Evolutionary conservation across 805 yeast species (phyloP).

Genomic region (Yarrowia porcina): DNA sequence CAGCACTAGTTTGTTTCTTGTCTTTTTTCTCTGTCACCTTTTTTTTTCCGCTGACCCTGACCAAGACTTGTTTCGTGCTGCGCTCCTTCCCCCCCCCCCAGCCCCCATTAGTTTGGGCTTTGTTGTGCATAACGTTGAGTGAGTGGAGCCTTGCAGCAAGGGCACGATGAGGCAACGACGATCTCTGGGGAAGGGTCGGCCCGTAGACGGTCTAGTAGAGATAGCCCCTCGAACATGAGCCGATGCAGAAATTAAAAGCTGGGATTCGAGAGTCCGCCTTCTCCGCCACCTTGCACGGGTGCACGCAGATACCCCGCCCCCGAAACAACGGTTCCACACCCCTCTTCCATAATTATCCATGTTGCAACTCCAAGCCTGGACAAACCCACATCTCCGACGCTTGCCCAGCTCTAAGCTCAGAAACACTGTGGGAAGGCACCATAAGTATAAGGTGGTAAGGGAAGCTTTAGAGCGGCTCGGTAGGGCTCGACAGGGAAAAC

Average conservation of each 20-base stretch:
- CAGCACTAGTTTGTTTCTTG: neutral
- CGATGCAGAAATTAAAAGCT: neutral
- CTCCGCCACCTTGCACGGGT: neutral
- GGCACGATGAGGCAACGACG: neutral
- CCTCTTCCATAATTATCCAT: slow-evolving; percentile 1
- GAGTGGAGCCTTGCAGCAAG: slow-evolving; percentile 9
- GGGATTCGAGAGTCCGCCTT: neutral
- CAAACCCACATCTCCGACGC: slow-evolving; percentile 18
- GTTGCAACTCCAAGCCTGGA: neutral
- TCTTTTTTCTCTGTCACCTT: neutral
- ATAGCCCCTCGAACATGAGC: neutral
- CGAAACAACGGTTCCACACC: slow-evolving; percentile 3
- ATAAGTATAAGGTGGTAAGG: no score
- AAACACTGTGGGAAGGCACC: neutral
- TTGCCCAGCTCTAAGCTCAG: neutral
- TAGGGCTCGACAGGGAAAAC: no score
- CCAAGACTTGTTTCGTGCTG: neutral
- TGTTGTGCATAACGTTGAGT: slow-evolving; percentile 20
- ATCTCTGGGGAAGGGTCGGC: slow-evolving; percentile 14
- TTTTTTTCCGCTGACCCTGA: slow-evolving; percentile 7
- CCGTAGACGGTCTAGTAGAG: neutral
- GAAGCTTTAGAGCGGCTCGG: no score
- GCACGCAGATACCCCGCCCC: slow-evolving; percentile 9
- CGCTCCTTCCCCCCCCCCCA: no score
- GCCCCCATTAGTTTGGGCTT: neutral